These are phyloP conservation scores for Echeveria elegans DNA, from an alignment of 164 flowering plant species.

Conservation along the genomic window DNA sequence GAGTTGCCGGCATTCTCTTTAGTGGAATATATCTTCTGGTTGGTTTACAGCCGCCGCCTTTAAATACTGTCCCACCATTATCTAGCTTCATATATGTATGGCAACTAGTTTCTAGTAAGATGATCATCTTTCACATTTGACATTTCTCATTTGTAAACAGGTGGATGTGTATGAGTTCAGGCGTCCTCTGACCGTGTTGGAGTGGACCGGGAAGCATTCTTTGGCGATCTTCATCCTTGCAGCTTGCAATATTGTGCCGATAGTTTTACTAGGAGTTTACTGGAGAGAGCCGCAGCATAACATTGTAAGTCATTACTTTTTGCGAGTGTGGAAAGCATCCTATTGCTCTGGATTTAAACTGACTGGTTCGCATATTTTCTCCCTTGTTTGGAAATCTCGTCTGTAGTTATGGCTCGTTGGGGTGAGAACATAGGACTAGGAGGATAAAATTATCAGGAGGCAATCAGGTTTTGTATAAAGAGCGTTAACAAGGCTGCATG, in stretches of 20 bases:
- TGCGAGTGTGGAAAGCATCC: background rate
- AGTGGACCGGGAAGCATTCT: slow-evolving; percentile 80
- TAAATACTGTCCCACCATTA: background rate
- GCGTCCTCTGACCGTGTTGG: slow-evolving; percentile 32
- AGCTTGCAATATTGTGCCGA: slow-evolving; percentile 54
- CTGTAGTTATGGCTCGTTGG: background rate
- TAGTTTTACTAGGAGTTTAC: slow-evolving; percentile 58
- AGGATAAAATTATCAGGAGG: background rate
- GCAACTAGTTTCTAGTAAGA: background rate
- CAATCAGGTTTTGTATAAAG: background rate
- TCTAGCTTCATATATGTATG: background rate
- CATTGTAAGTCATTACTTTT: slow-evolving; percentile 29
- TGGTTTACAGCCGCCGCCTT: background rate
- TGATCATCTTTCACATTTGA: background rate
- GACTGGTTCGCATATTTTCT: background rate
- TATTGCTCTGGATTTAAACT: background rate
- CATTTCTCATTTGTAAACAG: slow-evolving; percentile 17
- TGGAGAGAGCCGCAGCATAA: slow-evolving; percentile 60
- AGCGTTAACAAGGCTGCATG: background rate
- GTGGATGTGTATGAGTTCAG: slow-evolving; percentile 54
- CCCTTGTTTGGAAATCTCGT: background rate
- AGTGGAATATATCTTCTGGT: slow-evolving; percentile 56
- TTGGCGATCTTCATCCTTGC: slow-evolving; percentile 48
- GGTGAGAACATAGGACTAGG: background rate
- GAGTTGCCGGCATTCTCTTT: slow-evolving; percentile 58